Evolutionary conservation across 305 asterid genomes (phyloP), one percentile per base, ranked within the genome.

Genomic region (Solanum hybrid): DNA sequence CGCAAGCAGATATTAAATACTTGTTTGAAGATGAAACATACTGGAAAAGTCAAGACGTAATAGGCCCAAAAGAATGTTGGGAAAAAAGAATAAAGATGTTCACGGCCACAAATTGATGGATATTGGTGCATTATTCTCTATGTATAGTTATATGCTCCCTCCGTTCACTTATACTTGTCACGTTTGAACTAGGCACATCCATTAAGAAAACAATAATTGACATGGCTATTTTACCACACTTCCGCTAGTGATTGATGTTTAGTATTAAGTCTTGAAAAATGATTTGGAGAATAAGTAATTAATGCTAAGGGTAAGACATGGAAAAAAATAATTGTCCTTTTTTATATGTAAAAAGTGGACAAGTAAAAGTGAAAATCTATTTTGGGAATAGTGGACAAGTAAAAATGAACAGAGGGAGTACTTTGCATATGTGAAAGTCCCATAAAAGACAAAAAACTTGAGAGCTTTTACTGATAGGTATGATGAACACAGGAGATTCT

Each of bases 81-180:
- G 76, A 33, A 33, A 33, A 85, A 61, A 61, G 31, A 57, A 85
- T 33, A 85, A 57, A 85, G 88, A 85, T 85, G 77, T 61, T 33
- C 77, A 85, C 20, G 5, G 88, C 71, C n/a, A 22, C 51, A 84
- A 84, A 85, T 22, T 85, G 22, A 11, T 85, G 46, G 46, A 31
- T 57, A 82, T 88, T 46, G 76, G 29, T 78, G 90, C 82, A 91
- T 89, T 82, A 51, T 86, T 91, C 80, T 79, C 86, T 69, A 35
- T 35, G 86, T 64, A 77, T 26, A 71, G 77, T 71, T 71, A 71
- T 71, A 26, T 69, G 31, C 76, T 69, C 76, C 76, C 33, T 69
- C 33, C 76, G 4, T 69, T 69, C 33, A 26, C 33, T 24, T 69
- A 24, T 24, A 69, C 76, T 69, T 26, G 76, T 11, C 76, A 2